Conservation (phyloP, 768 basidiomycete genomes). For the Mycena capillaripes region DNA sequence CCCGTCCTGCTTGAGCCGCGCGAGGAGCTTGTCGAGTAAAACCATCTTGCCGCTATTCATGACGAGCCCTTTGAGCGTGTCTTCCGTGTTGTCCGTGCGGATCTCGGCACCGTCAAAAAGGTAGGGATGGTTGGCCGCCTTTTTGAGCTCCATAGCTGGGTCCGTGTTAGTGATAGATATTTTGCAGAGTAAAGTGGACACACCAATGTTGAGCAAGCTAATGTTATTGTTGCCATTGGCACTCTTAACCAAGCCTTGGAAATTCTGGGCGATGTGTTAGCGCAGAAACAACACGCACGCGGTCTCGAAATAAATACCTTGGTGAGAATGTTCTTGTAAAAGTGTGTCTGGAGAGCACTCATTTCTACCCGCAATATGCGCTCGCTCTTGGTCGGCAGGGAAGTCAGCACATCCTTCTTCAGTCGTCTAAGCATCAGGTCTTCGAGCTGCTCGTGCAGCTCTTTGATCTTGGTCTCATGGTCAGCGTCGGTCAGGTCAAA, state of each 20-base stretch:
- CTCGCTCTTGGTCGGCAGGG: slow-evolving; percentile 97
- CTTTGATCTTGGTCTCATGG: slow-evolving; percentile 95
- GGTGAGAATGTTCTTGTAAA: slow-evolving; percentile 98
- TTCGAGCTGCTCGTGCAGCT: slow-evolving; percentile 93
- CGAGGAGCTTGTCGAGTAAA: slow-evolving; percentile 95
- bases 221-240: slow-evolving; percentile 92
- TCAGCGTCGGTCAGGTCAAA: slow-evolving; percentile 95
- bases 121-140: slow-evolving; percentile 98
- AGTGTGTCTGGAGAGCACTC: slow-evolving; percentile 95
- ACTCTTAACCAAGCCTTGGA: slow-evolving; percentile 91
- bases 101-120: slow-evolving; percentile 96
- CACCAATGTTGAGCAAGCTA: slow-evolving; percentile 95
- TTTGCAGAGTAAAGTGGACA: slow-evolving; percentile 40
- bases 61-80: slow-evolving; percentile 94
- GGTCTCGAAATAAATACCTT: slow-evolving; percentile 61
- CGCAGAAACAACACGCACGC: neutral
- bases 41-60: slow-evolving; percentile 99
- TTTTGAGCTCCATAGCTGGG: slow-evolving; percentile 97
- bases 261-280: slow-evolving; percentile 72
- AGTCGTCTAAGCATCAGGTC: slow-evolving; percentile 94
- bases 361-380: slow-evolving; percentile 98
- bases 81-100: slow-evolving; percentile 72
- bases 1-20: slow-evolving; percentile 88
- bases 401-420: slow-evolving; percentile 96
- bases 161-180: neutral